These are phyloP conservation scores for Phaseolus lunatus DNA, from an alignment of 306 rosid genomes.

Conservation along the genomic window DNA sequence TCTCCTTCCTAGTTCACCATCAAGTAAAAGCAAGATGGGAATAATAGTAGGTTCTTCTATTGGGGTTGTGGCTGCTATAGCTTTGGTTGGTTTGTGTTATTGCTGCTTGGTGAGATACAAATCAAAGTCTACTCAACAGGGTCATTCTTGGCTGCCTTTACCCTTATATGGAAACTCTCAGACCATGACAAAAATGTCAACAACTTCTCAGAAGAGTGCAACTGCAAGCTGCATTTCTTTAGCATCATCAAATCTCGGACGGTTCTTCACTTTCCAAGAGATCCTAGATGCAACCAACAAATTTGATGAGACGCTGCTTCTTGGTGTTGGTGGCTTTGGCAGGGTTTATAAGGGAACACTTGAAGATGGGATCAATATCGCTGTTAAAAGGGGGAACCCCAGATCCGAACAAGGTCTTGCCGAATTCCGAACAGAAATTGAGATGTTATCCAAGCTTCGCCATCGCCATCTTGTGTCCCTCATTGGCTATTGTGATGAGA, in stretches of 20 bases:
- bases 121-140: constrained; percentile 65
- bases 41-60: constrained; percentile 57
- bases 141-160: constrained; percentile 79
- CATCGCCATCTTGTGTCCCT: constrained; percentile 98
- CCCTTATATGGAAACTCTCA: constrained; percentile 89
- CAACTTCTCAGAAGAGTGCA: constrained; percentile 84
- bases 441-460: constrained; percentile 95
- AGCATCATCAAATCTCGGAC: constrained; percentile 79
- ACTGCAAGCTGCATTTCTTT: constrained; percentile 92
- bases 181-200: constrained; percentile 87
- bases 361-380: constrained; percentile 85
- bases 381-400: constrained; percentile 93
- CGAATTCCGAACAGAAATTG: constrained; percentile 95
- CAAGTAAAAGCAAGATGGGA: constrained; percentile 53
- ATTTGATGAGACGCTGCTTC: constrained; percentile 82
- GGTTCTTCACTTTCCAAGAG: constrained; percentile 83
- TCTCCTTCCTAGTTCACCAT: constrained; percentile 63
- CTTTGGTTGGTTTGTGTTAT: constrained; percentile 61
- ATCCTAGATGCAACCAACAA: constrained; percentile 88
- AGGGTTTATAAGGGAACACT: constrained; percentile 89
- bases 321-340: constrained; percentile 97
- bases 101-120: constrained; percentile 57
- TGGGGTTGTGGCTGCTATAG: constrained; percentile 60
- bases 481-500: constrained; percentile 94
- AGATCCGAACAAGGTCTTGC: constrained; percentile 95